phyloP scores from a whole-genome alignment of 768 basidiomycete species.

The Termitomyces sp. region DNA sequence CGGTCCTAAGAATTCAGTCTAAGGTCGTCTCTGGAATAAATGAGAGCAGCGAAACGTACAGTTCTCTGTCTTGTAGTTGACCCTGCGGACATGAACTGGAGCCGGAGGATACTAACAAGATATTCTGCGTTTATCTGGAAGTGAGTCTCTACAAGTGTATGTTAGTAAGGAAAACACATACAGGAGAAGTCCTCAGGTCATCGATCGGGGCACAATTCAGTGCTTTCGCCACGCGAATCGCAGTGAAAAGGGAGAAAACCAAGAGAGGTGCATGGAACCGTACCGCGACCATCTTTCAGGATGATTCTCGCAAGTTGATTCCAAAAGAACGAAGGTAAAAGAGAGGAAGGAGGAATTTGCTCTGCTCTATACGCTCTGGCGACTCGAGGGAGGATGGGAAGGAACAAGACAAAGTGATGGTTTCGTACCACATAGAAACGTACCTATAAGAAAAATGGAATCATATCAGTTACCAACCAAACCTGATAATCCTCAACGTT shows the following conservation, averaged over 20 bases:
- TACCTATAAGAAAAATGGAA: neutral
- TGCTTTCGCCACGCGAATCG: neutral
- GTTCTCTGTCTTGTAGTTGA: neutral
- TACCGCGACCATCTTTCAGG: neutral
- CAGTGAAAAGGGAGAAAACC: neutral
- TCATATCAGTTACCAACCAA: neutral
- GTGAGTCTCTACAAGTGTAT: neutral
- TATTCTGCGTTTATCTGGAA: neutral
- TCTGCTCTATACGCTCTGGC: neutral
- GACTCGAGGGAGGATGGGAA: neutral
- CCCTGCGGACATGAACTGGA: neutral
- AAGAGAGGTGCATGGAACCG: neutral
- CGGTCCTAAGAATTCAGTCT: neutral
- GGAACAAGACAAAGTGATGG: neutral
- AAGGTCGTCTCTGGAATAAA: neutral
- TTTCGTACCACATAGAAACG: neutral
- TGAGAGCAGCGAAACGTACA: neutral
- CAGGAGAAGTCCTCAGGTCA: neutral
- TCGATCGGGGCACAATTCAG: neutral
- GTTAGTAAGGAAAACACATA: neutral
- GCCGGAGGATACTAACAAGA: conserved; percentile 2
- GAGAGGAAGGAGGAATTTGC: neutral
- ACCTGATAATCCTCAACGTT: neutral
- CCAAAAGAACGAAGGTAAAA: too few species aligned
- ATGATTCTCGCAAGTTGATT: neutral